phyloP scores from a whole-genome alignment of 805 yeast genomes.

The Teunomyces pallodes region DNA sequence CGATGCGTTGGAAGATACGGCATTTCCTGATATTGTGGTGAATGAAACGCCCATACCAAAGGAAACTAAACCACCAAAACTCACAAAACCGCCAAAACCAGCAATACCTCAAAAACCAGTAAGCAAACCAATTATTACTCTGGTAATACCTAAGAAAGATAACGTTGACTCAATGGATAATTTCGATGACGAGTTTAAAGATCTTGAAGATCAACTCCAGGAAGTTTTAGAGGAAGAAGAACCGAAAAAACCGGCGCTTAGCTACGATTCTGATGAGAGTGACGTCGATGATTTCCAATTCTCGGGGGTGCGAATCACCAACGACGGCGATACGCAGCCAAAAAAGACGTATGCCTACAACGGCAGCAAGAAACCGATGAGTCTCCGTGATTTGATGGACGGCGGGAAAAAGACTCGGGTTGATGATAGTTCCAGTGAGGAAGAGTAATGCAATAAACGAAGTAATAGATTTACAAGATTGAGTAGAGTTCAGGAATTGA shows the following conservation, averaged over 20 bases:
- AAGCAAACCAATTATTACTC: conserved; percentile 7
- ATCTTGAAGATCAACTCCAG: conserved; percentile 41
- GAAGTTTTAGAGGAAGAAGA: conserved; percentile 36
- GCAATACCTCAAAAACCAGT: conserved; percentile 1
- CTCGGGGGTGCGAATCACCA: conserved; percentile 26
- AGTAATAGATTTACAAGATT: background rate
- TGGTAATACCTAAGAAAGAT: background rate
- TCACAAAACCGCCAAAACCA: background rate
- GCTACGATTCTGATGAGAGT: conserved; percentile 24
- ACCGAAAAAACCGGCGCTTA: background rate
- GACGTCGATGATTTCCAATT: conserved; percentile 21
- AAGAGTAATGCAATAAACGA: conserved; percentile 12
- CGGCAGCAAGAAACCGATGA: conserved; percentile 30
- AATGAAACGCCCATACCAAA: conserved; percentile 3
- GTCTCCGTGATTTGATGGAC: conserved; percentile 37
- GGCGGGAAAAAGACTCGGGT: conserved; percentile 15
- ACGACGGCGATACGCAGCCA: conserved; percentile 12
- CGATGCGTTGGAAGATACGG: conserved; percentile 28
- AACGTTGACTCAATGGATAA: conserved; percentile 3
- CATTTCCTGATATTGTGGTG: conserved; percentile 13
- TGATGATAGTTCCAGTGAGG: conserved; percentile 34
- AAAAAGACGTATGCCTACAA: conserved; percentile 3
- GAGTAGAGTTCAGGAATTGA: too few relatives aligned
- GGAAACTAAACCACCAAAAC: background rate
- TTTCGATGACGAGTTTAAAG: conserved; percentile 41